Evolutionary conservation across 2,329 filamentous ascomycete genomes (phyloP).

Genomic region (Cladosporium sp.): DNA sequence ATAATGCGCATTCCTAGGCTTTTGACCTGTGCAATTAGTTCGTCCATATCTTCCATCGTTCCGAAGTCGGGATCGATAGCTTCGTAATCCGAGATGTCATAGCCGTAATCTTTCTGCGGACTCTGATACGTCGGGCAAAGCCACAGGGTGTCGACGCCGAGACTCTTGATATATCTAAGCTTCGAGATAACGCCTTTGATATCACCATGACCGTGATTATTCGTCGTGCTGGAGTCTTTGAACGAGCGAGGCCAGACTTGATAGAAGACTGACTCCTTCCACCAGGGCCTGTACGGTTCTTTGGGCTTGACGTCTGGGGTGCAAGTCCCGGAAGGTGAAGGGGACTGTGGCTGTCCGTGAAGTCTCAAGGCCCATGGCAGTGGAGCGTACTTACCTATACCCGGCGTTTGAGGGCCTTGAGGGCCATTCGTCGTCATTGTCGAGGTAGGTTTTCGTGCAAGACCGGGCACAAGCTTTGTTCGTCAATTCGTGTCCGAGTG

Average conservation of each 20-base stretch:
- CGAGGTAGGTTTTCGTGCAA: too few relatives aligned
- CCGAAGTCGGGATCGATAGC: conserved; percentile 46
- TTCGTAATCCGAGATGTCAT: conserved; percentile 51
- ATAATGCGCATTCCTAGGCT: conserved; percentile 45
- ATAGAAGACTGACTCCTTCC: conserved; percentile 41
- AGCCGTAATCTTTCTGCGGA: conserved; percentile 65
- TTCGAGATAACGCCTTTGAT: conserved; percentile 10
- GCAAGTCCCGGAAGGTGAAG: not conserved
- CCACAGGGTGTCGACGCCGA: conserved; percentile 58
- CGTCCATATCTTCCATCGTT: conserved; percentile 42
- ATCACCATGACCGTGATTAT: conserved; percentile 11
- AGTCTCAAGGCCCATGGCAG: not conserved
- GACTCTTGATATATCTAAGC: conserved; percentile 4
- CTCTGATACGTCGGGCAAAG: conserved; percentile 58
- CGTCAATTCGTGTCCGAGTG: too few relatives aligned
- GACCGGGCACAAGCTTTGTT: too few relatives aligned
- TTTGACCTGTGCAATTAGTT: conserved; percentile 40
- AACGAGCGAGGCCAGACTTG: conserved; percentile 43
- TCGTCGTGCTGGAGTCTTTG: conserved; percentile 42
- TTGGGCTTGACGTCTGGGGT: not conserved
- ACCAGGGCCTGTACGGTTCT: conserved; percentile 29
- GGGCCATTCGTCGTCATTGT: too few relatives aligned
- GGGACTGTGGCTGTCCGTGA: not conserved
- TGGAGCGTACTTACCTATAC: too few relatives aligned
- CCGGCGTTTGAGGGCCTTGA: too few relatives aligned